phyloP scores from a whole-genome alignment of 768 basidiomycete genomes.

The Strobilomyces confusus region DNA sequence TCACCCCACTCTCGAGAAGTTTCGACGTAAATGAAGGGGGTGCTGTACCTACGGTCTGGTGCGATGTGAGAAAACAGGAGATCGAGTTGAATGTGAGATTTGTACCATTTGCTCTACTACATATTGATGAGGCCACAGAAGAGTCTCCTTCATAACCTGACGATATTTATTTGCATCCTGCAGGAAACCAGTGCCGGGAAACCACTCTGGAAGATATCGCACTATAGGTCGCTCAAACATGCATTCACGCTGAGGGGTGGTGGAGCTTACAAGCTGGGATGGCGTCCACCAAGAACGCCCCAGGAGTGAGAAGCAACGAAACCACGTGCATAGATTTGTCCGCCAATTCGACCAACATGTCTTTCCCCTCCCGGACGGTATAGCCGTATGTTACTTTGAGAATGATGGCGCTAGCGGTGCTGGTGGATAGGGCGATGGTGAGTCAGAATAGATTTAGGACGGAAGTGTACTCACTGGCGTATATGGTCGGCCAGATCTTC shows the following conservation, averaged over 20 bases:
- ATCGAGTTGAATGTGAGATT: background rate
- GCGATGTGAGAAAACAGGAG: background rate
- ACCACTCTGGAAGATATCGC: slow-evolving; percentile 32
- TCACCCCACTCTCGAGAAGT: slow-evolving; percentile 9
- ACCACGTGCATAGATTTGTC: slow-evolving; percentile 21
- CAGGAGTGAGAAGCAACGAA: background rate
- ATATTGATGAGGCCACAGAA: slow-evolving; percentile 41
- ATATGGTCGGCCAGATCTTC: slow-evolving; percentile 14
- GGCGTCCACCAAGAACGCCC: slow-evolving; percentile 20
- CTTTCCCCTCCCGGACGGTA: slow-evolving; percentile 31
- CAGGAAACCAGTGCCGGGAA: slow-evolving; percentile 35
- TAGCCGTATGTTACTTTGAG: slow-evolving; percentile 41
- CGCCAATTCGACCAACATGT: slow-evolving; percentile 34
- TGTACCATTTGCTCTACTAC: slow-evolving; percentile 47
- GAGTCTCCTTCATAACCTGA: slow-evolving; percentile 32
- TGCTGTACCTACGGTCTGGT: slow-evolving; percentile 14
- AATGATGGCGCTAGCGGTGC: slow-evolving; percentile 25
- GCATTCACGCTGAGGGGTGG: background rate
- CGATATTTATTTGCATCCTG: slow-evolving; percentile 26
- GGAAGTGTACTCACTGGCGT: slow-evolving; percentile 14
- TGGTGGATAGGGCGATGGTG: background rate
- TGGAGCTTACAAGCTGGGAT: slow-evolving; percentile 18
- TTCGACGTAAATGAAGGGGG: slow-evolving; percentile 17
- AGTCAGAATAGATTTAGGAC: background rate
- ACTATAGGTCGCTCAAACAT: slow-evolving; percentile 16